These are phyloP conservation scores for Tuber calosporum DNA, from an alignment of 495 filamentous ascomycete species.

Conservation along the genomic window DNA sequence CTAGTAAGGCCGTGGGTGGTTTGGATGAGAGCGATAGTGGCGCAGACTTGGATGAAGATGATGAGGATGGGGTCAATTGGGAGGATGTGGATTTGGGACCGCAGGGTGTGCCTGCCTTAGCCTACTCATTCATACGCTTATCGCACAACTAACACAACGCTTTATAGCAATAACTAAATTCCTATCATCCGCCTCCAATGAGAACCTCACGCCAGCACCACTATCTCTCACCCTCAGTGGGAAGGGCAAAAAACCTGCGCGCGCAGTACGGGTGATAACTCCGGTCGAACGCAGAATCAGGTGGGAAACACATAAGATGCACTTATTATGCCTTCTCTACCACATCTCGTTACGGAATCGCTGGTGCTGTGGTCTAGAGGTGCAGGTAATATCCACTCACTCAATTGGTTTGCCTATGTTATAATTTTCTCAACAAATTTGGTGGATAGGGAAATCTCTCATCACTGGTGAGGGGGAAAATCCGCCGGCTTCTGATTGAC, in stretches of 20 bases:
- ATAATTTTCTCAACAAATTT: slow-evolving; percentile 6
- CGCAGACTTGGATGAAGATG: slow-evolving; percentile 20
- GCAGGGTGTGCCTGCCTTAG: slow-evolving; percentile 23
- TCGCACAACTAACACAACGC: slow-evolving; percentile 25
- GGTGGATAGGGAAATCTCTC: slow-evolving; percentile 49
- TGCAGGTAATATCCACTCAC: slow-evolving; percentile 49
- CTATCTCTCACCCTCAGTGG: slow-evolving; percentile 28
- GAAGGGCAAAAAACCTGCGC: slow-evolving; percentile 39
- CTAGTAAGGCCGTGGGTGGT: slow-evolving; percentile 9
- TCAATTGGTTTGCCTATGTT: not conserved
- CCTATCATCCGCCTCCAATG: slow-evolving; percentile 31
- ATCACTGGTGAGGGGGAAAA: slow-evolving; percentile 55
- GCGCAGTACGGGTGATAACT: slow-evolving; percentile 53
- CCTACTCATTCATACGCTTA: slow-evolving; percentile 11
- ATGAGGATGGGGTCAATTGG: slow-evolving; percentile 63
- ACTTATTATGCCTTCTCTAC: slow-evolving; percentile 71
- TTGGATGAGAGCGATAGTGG: slow-evolving; percentile 13
- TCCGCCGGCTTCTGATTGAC: slow-evolving; percentile 57
- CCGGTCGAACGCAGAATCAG: slow-evolving; percentile 63
- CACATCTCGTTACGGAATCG: slow-evolving; percentile 68
- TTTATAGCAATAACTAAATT: slow-evolving; percentile 26
- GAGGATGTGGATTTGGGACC: slow-evolving; percentile 57
- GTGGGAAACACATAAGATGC: slow-evolving; percentile 73
- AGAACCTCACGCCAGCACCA: slow-evolving; percentile 6
- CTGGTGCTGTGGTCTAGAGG: slow-evolving; percentile 76